Base-by-base conservation (phyloP, 2,329 filamentous ascomycete species). In the Fusarium nurragi region DNA sequence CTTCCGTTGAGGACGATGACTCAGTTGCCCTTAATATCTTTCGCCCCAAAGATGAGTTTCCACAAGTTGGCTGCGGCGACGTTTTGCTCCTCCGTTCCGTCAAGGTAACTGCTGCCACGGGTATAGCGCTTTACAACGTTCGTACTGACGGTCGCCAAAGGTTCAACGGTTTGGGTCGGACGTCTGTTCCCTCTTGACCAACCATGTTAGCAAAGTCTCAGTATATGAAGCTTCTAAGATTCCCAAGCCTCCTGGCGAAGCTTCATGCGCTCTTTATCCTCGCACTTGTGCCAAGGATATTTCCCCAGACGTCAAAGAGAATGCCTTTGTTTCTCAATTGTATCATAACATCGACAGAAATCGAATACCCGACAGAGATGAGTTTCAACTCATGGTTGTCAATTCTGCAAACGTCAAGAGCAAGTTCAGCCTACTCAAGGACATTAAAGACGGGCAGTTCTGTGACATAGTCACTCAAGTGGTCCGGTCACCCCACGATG, bases 381-480 rank as follows among this genome's bases (percentile, higher is more conserved):
- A 80, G n/a, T 88, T 87, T 57, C 64, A 80, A 16, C 45, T 59
- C 4, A 76, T 74, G 49, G 73, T 75, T 4, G 54, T 71, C 0
- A 74, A 74, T 36, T 83, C 85, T 0, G 61, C 74, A 34, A 82
- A 82, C 39, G 38, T 79, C 41, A 83, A 77, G 40, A 72, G 84
- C 11, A 93, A 90, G 72, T 90, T 89, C 69, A 80, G 80, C 32
- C 78, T 89, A 18, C 82, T 97, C 50, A 82, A 89, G 64, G 86
- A 93, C 67, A 77, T 92, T 2, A 70, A 77, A 4, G 77, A 83
- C 1, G 75, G 76, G 14, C 79, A 70, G 0, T 96, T 89, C 71
- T 87, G 84, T 69, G 87, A 97, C 72, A 73, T 96, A 2, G 79
- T 92, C 18, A 93, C 86, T 3, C 85, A 94, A 71, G 86, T 97